Percentiles rank a stretch among this genome's conserved stretches.
Conservation (phyloP, 2,329 filamentous ascomycete species). For the Knufia fluminis region DNA sequence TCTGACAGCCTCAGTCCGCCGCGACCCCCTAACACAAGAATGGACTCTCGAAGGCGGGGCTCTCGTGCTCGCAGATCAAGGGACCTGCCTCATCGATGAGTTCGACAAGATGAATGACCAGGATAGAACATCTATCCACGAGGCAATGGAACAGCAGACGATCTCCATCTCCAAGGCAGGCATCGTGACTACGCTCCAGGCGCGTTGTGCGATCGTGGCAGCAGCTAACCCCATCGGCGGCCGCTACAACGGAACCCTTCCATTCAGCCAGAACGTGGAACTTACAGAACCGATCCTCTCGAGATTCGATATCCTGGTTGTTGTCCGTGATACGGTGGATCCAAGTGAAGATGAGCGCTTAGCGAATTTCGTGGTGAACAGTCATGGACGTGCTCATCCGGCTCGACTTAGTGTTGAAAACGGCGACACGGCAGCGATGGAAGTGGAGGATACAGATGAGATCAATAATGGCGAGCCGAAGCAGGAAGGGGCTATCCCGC, state of each 20-base stretch:
- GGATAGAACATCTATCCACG: constrained; percentile 94
- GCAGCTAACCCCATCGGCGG: constrained; percentile 95
- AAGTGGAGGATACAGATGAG: constrained; percentile 41
- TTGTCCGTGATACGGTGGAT: constrained; percentile 91
- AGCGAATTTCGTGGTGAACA: constrained; percentile 88
- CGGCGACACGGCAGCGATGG: constrained; percentile 51
- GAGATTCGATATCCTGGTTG: constrained; percentile 94
- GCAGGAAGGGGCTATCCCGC: constrained; percentile 66
- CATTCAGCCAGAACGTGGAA: constrained; percentile 93
- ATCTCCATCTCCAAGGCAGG: constrained; percentile 98
- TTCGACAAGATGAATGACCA: constrained; percentile 99
- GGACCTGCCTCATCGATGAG: constrained; percentile 93
- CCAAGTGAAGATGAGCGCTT: constrained; percentile 85
- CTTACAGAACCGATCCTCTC: constrained; percentile 95
- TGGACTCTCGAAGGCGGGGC: constrained; percentile 97
- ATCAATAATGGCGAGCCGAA: constrained; percentile 39
- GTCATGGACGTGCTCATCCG: constrained; percentile 83
- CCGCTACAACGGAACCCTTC: constrained; percentile 91
- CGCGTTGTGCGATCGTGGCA: constrained; percentile 89
- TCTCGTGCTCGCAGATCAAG: constrained; percentile 85
- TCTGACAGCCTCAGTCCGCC: constrained; percentile 91
- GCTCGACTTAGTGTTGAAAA: constrained; percentile 43
- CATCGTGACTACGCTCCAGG: constrained; percentile 94
- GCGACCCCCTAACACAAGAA: constrained; percentile 88
- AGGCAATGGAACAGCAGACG: constrained; percentile 99